Conservation (phyloP, 441 rosid species). For the Jatropha multifida region DNA sequence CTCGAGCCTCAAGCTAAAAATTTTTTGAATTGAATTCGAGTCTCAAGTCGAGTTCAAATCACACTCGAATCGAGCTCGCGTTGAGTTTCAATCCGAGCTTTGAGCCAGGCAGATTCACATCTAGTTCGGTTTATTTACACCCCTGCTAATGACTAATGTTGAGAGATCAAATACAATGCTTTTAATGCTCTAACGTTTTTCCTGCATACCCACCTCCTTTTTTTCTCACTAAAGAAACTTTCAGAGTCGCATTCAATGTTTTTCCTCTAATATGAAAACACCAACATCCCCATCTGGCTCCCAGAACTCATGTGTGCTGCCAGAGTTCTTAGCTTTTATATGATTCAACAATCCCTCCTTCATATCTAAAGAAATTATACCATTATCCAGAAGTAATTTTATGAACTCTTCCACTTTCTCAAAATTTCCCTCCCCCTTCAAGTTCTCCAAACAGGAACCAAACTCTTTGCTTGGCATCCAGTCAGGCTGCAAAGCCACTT, state of each 20-base stretch:
- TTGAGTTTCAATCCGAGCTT: too few relatives aligned
- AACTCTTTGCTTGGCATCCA: conserved; percentile 34
- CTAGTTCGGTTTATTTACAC: too few relatives aligned
- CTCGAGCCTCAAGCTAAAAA: too few relatives aligned
- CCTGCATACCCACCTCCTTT: background rate
- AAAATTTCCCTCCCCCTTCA: conserved; percentile 33
- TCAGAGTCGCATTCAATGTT: conserved; percentile 23
- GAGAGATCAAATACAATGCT: too few relatives aligned
- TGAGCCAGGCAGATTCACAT: too few relatives aligned
- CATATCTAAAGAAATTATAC: conserved; percentile 28
- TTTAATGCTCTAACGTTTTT: too few relatives aligned
- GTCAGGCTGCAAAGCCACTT: conserved; percentile 20
- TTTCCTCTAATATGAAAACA: background rate
- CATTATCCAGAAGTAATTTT: conserved; percentile 33
- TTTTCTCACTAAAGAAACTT: background rate
- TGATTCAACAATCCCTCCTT: conserved; percentile 30
- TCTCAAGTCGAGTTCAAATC: too few relatives aligned
- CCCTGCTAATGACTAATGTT: too few relatives aligned
- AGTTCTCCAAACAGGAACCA: conserved; percentile 40
- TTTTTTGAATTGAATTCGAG: too few relatives aligned
- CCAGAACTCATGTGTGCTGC: background rate
- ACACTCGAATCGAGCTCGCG: too few relatives aligned
- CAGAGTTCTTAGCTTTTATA: conserved; percentile 8
- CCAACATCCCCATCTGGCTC: background rate
- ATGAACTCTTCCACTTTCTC: conserved; percentile 34